phyloP scores from a whole-genome alignment of 208 protist genomes.

The Leishmania tropica region DNA sequence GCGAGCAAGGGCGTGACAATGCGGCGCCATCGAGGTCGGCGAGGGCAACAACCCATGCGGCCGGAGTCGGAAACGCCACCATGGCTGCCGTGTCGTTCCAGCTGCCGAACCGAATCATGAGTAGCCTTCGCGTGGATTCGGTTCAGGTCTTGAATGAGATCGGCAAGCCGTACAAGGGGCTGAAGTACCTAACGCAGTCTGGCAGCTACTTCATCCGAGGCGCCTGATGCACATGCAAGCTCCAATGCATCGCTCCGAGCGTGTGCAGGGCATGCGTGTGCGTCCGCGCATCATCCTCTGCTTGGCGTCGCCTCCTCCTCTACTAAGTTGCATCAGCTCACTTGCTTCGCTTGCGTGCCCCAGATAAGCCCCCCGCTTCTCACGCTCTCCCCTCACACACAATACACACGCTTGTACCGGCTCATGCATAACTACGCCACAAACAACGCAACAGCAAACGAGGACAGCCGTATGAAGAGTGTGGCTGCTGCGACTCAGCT shows the following conservation, averaged over 20 bases:
- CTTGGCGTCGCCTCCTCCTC: neutral
- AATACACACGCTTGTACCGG: neutral
- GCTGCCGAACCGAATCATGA: constrained; percentile 75
- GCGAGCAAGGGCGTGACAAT: neutral
- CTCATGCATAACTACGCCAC: neutral
- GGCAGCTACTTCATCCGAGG: constrained; percentile 84
- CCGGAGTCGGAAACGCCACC: constrained; percentile 29
- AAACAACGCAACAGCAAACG: neutral
- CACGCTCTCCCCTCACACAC: neutral
- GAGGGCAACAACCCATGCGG: neutral
- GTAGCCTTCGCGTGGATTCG: constrained; percentile 74
- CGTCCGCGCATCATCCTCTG: neutral
- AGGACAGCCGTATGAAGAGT: neutral
- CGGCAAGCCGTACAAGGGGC: constrained; percentile 87
- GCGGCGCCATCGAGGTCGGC: constrained; percentile 2
- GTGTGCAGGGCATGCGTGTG: neutral
- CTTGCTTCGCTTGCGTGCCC: neutral
- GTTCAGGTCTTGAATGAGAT: constrained; percentile 84
- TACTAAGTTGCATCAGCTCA: too few relatives aligned
- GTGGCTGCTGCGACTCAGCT: neutral
- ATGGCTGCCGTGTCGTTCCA: constrained; percentile 69
- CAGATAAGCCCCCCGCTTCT: neutral
- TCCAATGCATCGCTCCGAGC: neutral
- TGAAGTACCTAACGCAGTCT: constrained; percentile 82
- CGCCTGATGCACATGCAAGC: constrained; percentile 31